These are phyloP conservation scores for Colletotrichum neosansevieriae DNA, from an alignment of 2,329 filamentous ascomycete species.

Conservation along the genomic window DNA sequence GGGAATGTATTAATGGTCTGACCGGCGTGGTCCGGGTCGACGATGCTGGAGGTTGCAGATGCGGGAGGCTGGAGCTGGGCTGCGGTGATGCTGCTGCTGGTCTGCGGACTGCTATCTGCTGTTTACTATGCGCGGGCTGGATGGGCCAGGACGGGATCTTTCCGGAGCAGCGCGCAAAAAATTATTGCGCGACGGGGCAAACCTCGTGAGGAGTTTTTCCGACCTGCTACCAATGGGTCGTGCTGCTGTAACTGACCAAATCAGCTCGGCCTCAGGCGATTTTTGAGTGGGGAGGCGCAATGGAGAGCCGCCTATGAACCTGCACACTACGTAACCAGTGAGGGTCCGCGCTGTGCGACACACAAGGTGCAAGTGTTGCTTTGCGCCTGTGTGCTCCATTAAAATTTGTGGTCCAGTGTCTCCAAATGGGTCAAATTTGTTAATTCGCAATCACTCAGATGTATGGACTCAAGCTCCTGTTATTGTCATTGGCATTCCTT, in stretches of 20 bases:
- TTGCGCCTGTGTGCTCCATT: not conserved
- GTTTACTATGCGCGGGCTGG: constrained; percentile 32
- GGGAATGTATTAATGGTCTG: constrained; percentile 31
- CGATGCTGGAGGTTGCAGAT: constrained; percentile 49
- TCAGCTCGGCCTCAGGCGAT: constrained; percentile 39
- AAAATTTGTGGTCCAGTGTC: not conserved
- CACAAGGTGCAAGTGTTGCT: constrained; percentile 13
- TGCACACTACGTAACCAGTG: constrained; percentile 38
- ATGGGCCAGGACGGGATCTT: constrained; percentile 23
- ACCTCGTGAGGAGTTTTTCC: constrained; percentile 40
- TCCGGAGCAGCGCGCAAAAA: constrained; percentile 38
- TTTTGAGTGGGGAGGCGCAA: constrained; percentile 33
- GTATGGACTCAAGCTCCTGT: too few relatives aligned
- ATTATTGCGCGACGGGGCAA: constrained; percentile 41
- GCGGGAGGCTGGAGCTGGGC: constrained; percentile 41
- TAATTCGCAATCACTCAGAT: too few relatives aligned
- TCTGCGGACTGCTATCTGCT: constrained; percentile 15
- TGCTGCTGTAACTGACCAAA: constrained; percentile 28
- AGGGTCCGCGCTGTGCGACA: constrained; percentile 15
- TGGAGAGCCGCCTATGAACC: constrained; percentile 27
- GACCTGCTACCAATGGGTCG: constrained; percentile 19
- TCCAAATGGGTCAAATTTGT: not conserved
- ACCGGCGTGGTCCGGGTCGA: constrained; percentile 40
- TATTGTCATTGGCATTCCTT: too few relatives aligned
- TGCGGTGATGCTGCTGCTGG: constrained; percentile 33